Conservation (phyloP, 2,329 filamentous ascomycete genomes). For the Fusarium duplospermum region DNA sequence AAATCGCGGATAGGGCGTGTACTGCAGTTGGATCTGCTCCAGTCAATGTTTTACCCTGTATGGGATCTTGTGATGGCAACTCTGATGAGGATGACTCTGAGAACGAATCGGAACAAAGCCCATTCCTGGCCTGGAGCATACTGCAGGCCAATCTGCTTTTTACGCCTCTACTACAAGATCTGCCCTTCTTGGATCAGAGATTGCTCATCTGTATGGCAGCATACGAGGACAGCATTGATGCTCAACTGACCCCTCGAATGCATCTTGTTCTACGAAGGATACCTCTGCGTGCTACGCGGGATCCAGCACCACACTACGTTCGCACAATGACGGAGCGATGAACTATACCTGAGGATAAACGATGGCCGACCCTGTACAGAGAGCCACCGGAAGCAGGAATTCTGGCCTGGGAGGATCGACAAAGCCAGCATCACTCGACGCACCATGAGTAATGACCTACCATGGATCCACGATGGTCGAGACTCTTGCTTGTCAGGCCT, state of each 20-base stretch:
- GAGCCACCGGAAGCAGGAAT: neutral
- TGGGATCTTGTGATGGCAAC: neutral
- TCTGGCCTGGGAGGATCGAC: neutral
- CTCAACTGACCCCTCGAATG: neutral
- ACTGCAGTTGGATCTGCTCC: neutral
- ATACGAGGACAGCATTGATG: neutral
- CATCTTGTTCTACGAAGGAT: neutral
- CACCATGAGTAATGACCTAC: neutral
- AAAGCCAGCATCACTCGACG: neutral
- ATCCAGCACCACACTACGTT: neutral
- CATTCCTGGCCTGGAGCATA: neutral
- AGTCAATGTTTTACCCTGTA: neutral
- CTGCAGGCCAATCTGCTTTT: neutral
- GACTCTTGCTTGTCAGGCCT: neutral
- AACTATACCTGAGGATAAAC: neutral
- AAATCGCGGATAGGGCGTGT: neutral
- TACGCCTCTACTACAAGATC: neutral
- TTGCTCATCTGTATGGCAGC: neutral
- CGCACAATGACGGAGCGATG: neutral
- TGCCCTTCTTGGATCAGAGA: neutral
- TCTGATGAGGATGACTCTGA: neutral
- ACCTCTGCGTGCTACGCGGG: neutral
- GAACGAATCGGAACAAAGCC: neutral
- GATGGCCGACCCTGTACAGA: neutral
- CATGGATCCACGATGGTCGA: neutral